Evolutionary conservation across 2,329 filamentous ascomycete genomes (phyloP).

Genomic region (Fusarium heterosporum): DNA sequence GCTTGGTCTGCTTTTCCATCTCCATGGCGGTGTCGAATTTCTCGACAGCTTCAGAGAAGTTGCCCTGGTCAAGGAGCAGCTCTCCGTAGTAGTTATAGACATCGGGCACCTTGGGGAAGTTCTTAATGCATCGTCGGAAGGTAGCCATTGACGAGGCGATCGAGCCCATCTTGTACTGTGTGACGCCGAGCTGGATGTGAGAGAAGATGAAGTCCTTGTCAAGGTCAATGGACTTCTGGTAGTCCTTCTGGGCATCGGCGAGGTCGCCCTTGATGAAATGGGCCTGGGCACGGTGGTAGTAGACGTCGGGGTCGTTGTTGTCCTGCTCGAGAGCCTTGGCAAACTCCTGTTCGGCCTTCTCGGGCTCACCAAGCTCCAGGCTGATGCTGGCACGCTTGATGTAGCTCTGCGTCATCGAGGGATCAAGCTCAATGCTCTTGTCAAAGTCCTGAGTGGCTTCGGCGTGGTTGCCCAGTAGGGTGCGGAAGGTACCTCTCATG

Average conservation of each 20-base stretch:
- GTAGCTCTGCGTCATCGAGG: constrained; percentile 91
- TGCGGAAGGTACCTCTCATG: constrained; percentile 95
- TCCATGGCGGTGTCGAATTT: constrained; percentile 99
- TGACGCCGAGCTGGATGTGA: constrained; percentile 98
- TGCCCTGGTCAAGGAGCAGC: constrained; percentile 94
- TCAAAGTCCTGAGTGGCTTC: constrained; percentile 87
- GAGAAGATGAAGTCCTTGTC: constrained; percentile 98
- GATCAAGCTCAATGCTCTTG: constrained; percentile 92
- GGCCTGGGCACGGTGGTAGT: constrained; percentile 97
- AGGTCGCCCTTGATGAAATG: constrained; percentile 98
- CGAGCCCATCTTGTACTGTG: constrained; percentile 99
- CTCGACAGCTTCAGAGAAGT: constrained; percentile 93
- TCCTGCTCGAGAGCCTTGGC: constrained; percentile 86
- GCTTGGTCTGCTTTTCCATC: constrained; percentile 95
- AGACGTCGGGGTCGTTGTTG: constrained; percentile 92
- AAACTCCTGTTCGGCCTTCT: constrained; percentile 90
- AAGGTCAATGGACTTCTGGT: constrained; percentile 98
- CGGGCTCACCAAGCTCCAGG: constrained; percentile 88
- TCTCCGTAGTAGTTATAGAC: constrained; percentile 99
- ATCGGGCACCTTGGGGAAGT: constrained; percentile 95
- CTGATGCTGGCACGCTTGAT: constrained; percentile 99
- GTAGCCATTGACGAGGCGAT: constrained; percentile 98
- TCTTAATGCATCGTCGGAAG: constrained; percentile 97
- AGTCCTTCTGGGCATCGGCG: constrained; percentile 93
- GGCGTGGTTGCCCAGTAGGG: constrained; percentile 87